Base-by-base conservation (phyloP, 352 stramenopile species). In the Blastocystis sp. region DNA sequence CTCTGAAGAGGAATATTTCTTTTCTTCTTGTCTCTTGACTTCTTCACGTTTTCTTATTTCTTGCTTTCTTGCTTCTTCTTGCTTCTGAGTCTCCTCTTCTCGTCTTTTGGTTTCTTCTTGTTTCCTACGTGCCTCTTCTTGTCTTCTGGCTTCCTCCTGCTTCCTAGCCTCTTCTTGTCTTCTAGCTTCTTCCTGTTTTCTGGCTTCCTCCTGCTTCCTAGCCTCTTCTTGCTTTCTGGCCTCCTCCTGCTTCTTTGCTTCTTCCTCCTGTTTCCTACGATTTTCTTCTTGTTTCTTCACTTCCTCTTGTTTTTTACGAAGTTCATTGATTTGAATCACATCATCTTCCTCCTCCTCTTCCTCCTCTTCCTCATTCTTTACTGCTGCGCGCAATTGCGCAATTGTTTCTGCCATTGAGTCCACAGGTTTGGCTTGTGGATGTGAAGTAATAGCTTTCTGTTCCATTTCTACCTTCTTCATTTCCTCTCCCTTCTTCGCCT, bases 161-260 rank as follows among this genome's bases (percentile, higher is more conserved):
- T 73, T 57, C 30, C 37, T 73, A 22, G 11, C 37, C 60, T 73
- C 37, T 73, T 73, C 60, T 73, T 73, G 11, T 58, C 22, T 58
- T 22, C 51, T 58, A 13, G 13, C 22, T 22, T 58, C 22, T 22
- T 58, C 51, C 51, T 58, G 13, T 58, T 58, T 22, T 58, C 22
- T 22, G 13, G 13, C 22, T 22, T 22, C 22, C 51, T 58, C 22
- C 51, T 58, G 13, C 51, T 58, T 22, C 51, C 22, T 22, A 22
- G 13, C 51, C 22, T 58, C 51, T 22, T 58, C 22, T 22, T 22
- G 13, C 51, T 58, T 58, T 58, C 51, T 58, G 13, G 13, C 51
- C 51, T 58, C 51, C 51, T 58, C 51, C 51, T 22, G 13, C 22
- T 22, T 58, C 51, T 58, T 58, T 22, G 13, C 22, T 22, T 58